Percentiles rank a stretch among this genome's conserved stretches.
Conservation (phyloP, 345 rosid species). For the Eucalyptus caleyi region DNA sequence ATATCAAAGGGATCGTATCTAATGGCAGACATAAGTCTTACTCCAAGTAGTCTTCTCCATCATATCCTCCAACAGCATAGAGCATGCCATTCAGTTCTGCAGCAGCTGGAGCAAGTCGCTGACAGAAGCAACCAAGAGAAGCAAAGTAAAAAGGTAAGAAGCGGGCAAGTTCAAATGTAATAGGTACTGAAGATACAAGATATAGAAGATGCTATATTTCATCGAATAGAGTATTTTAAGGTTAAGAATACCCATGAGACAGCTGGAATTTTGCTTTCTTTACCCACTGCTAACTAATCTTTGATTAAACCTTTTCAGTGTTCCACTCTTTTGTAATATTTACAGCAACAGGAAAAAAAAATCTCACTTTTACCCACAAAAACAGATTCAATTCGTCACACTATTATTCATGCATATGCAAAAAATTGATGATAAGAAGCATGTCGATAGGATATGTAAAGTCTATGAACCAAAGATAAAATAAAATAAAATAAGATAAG, state of each 20-base stretch:
- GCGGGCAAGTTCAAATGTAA: background rate
- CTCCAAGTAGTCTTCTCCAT: constrained; percentile 18
- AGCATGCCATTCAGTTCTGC: constrained; percentile 18
- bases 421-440: background rate
- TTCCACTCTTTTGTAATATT: background rate
- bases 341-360: background rate
- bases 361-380: background rate
- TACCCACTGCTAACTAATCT: background rate
- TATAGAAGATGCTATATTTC: background rate
- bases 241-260: background rate
- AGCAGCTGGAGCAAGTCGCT: constrained; percentile 25
- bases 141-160: background rate
- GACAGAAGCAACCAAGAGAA: background rate
- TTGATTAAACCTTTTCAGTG: background rate
- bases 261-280: background rate
- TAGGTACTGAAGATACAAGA: background rate
- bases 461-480: background rate
- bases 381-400: background rate
- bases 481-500: background rate
- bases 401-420: background rate
- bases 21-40: background rate
- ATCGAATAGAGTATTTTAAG: background rate
- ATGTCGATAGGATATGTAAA: background rate
- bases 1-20: background rate
- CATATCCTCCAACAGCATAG: constrained; percentile 26